phyloP scores from a whole-genome alignment of 495 filamentous ascomycete species.

The Trichoderma gamsii region DNA sequence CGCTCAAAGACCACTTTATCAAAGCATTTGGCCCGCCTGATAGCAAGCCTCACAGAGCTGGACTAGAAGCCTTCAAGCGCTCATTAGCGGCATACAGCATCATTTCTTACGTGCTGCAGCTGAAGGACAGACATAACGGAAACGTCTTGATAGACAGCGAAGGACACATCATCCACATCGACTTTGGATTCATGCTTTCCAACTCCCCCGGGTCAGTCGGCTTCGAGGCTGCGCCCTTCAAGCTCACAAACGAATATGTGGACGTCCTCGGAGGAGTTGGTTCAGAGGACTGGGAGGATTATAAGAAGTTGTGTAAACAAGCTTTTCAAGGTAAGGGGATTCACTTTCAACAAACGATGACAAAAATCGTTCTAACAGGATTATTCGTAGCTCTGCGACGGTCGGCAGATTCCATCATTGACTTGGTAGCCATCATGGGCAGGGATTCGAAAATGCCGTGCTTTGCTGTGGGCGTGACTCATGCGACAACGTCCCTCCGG shows the following conservation, averaged over 20 bases:
- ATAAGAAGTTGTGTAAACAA: slow-evolving; percentile 64
- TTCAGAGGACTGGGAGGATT: slow-evolving; percentile 56
- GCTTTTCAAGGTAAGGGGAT: slow-evolving; percentile 57
- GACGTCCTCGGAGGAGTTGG: slow-evolving; percentile 65
- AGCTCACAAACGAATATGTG: slow-evolving; percentile 71
- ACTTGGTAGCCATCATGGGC: slow-evolving; percentile 71
- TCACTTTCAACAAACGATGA: slow-evolving; percentile 9
- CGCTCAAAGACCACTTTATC: slow-evolving; percentile 67
- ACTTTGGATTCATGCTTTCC: slow-evolving; percentile 78
- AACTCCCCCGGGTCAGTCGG: slow-evolving; percentile 72
- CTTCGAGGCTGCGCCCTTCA: slow-evolving; percentile 75
- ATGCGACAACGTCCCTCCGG: slow-evolving; percentile 54
- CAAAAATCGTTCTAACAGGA: background rate
- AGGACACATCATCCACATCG: slow-evolving; percentile 75
- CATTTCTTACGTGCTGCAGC: slow-evolving; percentile 67
- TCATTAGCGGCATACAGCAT: slow-evolving; percentile 70
- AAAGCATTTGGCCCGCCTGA: slow-evolving; percentile 64
- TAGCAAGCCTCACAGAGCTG: slow-evolving; percentile 54
- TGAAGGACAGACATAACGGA: slow-evolving; percentile 77
- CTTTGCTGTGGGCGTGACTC: slow-evolving; percentile 56
- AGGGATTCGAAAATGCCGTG: slow-evolving; percentile 70
- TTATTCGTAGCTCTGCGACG: slow-evolving; percentile 51
- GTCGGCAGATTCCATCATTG: slow-evolving; percentile 64
- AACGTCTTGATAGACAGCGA: slow-evolving; percentile 74
- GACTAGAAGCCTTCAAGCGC: slow-evolving; percentile 62